Base-by-base conservation (phyloP, 345 rosid genomes). In the Isatis tinctoria region DNA sequence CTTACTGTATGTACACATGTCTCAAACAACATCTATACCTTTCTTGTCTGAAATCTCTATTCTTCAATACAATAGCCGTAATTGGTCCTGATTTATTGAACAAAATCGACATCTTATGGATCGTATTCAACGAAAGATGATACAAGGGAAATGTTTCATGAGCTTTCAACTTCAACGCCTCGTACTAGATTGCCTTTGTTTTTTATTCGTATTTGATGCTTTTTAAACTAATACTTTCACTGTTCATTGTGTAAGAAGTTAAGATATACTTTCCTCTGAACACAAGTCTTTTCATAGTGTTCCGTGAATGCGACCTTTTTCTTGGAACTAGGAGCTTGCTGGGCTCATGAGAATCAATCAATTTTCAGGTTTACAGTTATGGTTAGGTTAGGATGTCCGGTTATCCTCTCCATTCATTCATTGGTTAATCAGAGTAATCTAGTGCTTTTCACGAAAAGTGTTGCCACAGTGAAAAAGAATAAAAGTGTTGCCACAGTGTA, bases 1-100 rank as follows among this genome's bases (percentile, higher is more conserved):
- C 54, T 56, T 40, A 27, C 30, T 40, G 5, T 26, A 17, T 71
- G 54, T 28, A 10, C 54, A 26, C 12, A 44, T 30, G 73, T 70
- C 43, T 61, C 43, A 61, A 22, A 72, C 32, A 62, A 52, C 56
- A 53, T 27, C 32, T 58, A 59, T 74, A 67, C 67, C 67, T 74
- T 67, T 48, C 73, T 67, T 67, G 54, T 74, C 44, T 28, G 20
- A 48, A 67, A 74, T 49, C 8, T 67, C 2, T 36, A 67, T 33
- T 74, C 53, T 66, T 17, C 4, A 66, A 58, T 67, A 74, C 44
- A 24, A 22, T 1, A 56, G 32, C 47, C 51, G 3, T 28, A 45
- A 35, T 0, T 47, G 12, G 58, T 65, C 40, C 13, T 56, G 22
- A 7, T 44, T 73, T 41, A 57, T 65, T 36, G 16, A 40, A n/a